These are phyloP conservation scores for Nevesoporus exiguus DNA, from an alignment of 768 basidiomycete genomes.

Conservation along the genomic window DNA sequence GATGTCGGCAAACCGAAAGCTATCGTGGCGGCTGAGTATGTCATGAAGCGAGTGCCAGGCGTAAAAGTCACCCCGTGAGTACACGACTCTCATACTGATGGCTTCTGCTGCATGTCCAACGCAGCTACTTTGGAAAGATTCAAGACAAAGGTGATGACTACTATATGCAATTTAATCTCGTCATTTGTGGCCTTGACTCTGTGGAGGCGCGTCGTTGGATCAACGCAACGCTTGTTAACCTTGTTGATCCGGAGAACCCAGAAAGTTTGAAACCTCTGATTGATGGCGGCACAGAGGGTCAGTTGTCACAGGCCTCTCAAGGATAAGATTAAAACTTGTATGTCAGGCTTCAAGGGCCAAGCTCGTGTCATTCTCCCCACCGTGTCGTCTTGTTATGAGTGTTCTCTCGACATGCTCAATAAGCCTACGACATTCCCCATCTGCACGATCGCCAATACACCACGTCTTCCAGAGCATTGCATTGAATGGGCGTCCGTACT, in stretches of 20 bases:
- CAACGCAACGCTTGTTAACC: slow-evolving; percentile 92
- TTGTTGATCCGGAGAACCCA: slow-evolving; percentile 90
- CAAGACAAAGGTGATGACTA: slow-evolving; percentile 96
- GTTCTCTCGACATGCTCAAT: slow-evolving; percentile 96
- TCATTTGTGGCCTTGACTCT: slow-evolving; percentile 96
- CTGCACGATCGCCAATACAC: slow-evolving; percentile 98
- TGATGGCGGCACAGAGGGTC: slow-evolving; percentile 98
- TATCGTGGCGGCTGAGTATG: slow-evolving; percentile 88
- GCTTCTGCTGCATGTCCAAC: slow-evolving; percentile 10
- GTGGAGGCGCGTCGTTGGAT: slow-evolving; percentile 98
- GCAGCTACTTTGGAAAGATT: slow-evolving; percentile 93
- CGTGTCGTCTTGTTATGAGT: slow-evolving; percentile 95
- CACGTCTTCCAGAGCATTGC: slow-evolving; percentile 96
- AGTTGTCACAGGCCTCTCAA: slow-evolving; percentile 1
- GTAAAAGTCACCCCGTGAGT: slow-evolving; percentile 95
- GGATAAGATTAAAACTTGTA: neutral
- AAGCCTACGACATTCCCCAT: slow-evolving; percentile 97
- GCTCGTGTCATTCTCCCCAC: slow-evolving; percentile 95
- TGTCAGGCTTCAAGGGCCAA: slow-evolving; percentile 94
- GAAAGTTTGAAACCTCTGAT: slow-evolving; percentile 96
- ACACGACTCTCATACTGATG: neutral
- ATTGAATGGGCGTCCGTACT: slow-evolving; percentile 99
- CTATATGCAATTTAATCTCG: slow-evolving; percentile 94
- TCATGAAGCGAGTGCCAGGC: slow-evolving; percentile 95
- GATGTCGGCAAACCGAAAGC: slow-evolving; percentile 97